Base-by-base conservation (phyloP, 2,329 filamentous ascomycete species). In the Bipolaris bicolor region DNA sequence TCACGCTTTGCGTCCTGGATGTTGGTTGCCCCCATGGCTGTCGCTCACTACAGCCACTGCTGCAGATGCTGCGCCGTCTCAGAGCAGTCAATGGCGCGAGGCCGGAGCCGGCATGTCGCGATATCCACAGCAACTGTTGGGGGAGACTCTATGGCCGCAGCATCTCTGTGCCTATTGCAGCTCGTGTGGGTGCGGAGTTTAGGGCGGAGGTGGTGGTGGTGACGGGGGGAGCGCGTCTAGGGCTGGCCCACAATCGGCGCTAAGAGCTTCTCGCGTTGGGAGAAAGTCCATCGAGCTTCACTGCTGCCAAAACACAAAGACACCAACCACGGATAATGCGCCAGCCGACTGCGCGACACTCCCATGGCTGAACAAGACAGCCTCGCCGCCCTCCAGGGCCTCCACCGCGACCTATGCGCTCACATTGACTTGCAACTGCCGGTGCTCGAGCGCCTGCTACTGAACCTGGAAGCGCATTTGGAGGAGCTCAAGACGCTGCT, bases 331-430 rank as follows among this genome's bases (percentile, higher is more conserved):
- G 67, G 68, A 75, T 60, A 45, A 75, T 76, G 71, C 73, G 63
- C 69, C 71, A 22, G 48, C 39, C 60, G 34, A 47, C 58, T 24
- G 50, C 49, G 54, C 64, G 62, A 67, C 48, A 46, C 49, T 63
- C 56, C 58, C 70, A 94, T 95, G 91, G 87, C 89, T 76, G 88
- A 90, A 72, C 81, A 86, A 74, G 88, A 88, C 75, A 86, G 85
- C 72, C 83, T 96, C 72, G 88, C 89, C 72, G 86, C 88, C 77
- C 86, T 98, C 70, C 88, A 93, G 80, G 88, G 87, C 76, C 87
- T 99, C 68, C 91, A 96, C 77, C 87, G 90, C 76, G 92, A 97
- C 79, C 86, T 99, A 61, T 82, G 90, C 66, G 88, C 89, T 55
- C 83, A 95, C 67, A 86, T 86, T 62, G 88, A 95, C 70, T 86